Evolutionary conservation across 768 basidiomycete genomes (phyloP).

Genomic region (Lactifluus pinguis): DNA sequence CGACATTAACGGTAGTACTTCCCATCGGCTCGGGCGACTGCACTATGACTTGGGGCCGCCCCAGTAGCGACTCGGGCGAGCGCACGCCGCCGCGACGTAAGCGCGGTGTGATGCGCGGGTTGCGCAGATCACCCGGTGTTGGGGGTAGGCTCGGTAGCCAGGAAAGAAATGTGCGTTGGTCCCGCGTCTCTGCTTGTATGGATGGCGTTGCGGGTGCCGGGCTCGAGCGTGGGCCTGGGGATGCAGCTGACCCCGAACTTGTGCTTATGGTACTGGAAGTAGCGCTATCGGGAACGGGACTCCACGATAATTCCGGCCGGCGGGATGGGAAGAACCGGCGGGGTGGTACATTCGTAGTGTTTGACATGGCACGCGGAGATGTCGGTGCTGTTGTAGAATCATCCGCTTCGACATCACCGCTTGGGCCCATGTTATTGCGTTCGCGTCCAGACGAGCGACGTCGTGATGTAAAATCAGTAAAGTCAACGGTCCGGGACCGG

Average conservation of each 20-base stretch:
- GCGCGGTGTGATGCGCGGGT: conserved; percentile 34
- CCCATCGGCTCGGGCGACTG: conserved; percentile 3
- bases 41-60: conserved; percentile 25
- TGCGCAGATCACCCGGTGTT: neutral
- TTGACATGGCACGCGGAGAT: conserved; percentile 3
- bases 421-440: conserved; percentile 14
- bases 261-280: neutral
- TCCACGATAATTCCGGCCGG: conserved; percentile 16
- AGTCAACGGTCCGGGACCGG: conserved; percentile 50
- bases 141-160: conserved; percentile 12
- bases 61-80: conserved; percentile 51
- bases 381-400: neutral
- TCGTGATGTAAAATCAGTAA: conserved; percentile 62
- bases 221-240: neutral
- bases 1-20: too few relatives aligned
- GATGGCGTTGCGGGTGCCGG: neutral
- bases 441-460: conserved; percentile 44
- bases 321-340: conserved; percentile 15
- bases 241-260: neutral
- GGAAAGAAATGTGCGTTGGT: conserved; percentile 8
- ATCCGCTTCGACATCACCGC: conserved; percentile 10
- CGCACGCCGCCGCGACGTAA: conserved; percentile 60
- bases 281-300: neutral
- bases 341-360: conserved; percentile 8
- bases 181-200: neutral